Percentiles rank a stretch among this genome's conserved stretches.
Evolutionary conservation across 2,329 filamentous ascomycete genomes (phyloP).

Genomic region (Aspergillus brasiliensis): DNA sequence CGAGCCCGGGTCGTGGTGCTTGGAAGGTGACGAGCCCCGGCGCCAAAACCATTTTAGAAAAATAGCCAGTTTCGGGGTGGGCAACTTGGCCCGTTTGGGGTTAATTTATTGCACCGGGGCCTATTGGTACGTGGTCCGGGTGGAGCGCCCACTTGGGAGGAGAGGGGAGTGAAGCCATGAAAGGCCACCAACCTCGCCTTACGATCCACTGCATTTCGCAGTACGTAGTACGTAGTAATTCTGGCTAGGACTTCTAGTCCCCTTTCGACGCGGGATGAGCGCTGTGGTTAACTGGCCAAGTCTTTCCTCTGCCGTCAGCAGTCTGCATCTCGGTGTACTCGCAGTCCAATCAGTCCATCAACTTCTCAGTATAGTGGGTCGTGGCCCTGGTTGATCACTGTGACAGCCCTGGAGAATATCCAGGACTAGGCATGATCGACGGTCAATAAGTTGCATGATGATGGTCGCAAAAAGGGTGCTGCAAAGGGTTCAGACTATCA

Average conservation of each 20-base stretch:
- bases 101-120: conserved; percentile 1
- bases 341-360: not conserved
- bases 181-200: not conserved
- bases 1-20: not conserved
- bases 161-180: not conserved
- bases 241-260: not conserved
- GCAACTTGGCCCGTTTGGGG: conserved; percentile 2
- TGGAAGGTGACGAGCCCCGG: not conserved
- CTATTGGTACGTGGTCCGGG: not conserved
- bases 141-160: not conserved
- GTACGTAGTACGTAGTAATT: too few relatives aligned
- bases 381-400: not conserved
- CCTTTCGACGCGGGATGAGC: not conserved
- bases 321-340: not conserved
- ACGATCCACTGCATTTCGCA: not conserved
- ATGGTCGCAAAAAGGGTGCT: not conserved
- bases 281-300: not conserved
- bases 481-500: not conserved
- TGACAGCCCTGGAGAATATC: not conserved
- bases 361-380: not conserved
- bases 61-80: not conserved
- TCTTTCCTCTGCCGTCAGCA: not conserved
- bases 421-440: not conserved
- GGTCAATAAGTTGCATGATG: not conserved
- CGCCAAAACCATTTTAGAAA: conserved; percentile 5